phyloP scores from a whole-genome alignment of 129 eudicot species.

The Flaveria brownii region DNA sequence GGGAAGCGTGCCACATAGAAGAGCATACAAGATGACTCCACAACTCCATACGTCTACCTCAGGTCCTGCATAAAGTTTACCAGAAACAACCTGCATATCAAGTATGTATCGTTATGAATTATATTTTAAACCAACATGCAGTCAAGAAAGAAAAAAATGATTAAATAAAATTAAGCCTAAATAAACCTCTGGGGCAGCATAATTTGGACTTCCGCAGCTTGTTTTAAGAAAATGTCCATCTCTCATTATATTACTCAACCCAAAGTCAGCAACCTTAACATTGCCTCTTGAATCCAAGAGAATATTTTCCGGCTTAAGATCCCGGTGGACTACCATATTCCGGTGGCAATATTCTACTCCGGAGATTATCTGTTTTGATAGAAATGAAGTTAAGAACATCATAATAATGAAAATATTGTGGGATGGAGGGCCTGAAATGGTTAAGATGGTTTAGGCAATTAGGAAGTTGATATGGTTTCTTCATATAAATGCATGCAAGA shows the following conservation, averaged over 20 bases:
- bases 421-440: background rate
- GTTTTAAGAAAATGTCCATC: constrained; percentile 88
- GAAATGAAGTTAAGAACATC: constrained; percentile 8
- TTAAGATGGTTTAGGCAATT: constrained; percentile 1
- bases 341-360: constrained; percentile 90
- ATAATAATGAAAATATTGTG: background rate
- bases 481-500: constrained; percentile 17
- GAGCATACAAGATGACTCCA: constrained; percentile 90
- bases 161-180: background rate
- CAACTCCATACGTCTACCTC: constrained; percentile 96
- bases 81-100: constrained; percentile 74
- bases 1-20: constrained; percentile 87
- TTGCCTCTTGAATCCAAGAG: constrained; percentile 68
- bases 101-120: background rate
- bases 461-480: constrained; percentile 8
- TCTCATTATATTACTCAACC: constrained; percentile 79
- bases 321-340: constrained; percentile 89
- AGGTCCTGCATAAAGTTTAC: constrained; percentile 82
- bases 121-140: background rate
- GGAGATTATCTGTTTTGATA: constrained; percentile 49
- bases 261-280: constrained; percentile 80
- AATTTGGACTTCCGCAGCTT: constrained; percentile 92
- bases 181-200: constrained; percentile 90
- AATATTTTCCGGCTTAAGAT: constrained; percentile 82
- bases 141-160: background rate